Conservation (phyloP, 208 protist genomes). For the Trypanosoma melophagium region DNA sequence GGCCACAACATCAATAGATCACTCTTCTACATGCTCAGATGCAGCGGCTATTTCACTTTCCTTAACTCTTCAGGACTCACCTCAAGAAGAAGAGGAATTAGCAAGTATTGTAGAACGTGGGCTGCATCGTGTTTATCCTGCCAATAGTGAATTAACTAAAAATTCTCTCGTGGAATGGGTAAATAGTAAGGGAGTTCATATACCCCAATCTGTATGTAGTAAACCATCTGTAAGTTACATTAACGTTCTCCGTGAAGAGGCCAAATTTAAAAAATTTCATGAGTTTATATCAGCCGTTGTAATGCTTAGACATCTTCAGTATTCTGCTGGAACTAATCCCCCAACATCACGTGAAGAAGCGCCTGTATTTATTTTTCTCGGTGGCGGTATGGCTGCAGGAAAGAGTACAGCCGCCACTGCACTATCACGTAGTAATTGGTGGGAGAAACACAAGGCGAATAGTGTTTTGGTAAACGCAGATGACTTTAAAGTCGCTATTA, state of each 20-base stretch:
- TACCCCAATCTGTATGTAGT: constrained; percentile 33
- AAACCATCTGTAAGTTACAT: constrained; percentile 52
- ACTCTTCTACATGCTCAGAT: constrained; percentile 21
- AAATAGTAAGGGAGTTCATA: constrained; percentile 36
- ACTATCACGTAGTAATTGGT: constrained; percentile 72
- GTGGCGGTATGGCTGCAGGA: constrained; percentile 87
- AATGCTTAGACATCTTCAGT: constrained; percentile 62
- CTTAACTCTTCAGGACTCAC: background rate
- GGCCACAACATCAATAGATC: constrained; percentile 10
- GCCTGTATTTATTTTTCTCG: constrained; percentile 86
- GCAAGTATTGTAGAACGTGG: constrained; percentile 19
- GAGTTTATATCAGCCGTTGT: constrained; percentile 62
- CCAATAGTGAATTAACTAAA: constrained; percentile 42
- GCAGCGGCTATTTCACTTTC: background rate
- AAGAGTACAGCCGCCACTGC: constrained; percentile 82
- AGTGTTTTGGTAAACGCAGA: constrained; percentile 84
- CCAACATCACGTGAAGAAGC: constrained; percentile 18
- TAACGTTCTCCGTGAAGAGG: constrained; percentile 43
- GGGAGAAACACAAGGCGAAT: constrained; percentile 67
- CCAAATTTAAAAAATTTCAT: constrained; percentile 53
- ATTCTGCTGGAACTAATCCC: constrained; percentile 1
- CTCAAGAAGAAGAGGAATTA: constrained; percentile 25
- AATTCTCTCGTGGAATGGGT: constrained; percentile 63
- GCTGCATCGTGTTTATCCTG: constrained; percentile 29
- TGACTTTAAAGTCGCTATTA: constrained; percentile 66